Conservation (phyloP, 345 rosid species). For the Euphorbia peplus region DNA sequence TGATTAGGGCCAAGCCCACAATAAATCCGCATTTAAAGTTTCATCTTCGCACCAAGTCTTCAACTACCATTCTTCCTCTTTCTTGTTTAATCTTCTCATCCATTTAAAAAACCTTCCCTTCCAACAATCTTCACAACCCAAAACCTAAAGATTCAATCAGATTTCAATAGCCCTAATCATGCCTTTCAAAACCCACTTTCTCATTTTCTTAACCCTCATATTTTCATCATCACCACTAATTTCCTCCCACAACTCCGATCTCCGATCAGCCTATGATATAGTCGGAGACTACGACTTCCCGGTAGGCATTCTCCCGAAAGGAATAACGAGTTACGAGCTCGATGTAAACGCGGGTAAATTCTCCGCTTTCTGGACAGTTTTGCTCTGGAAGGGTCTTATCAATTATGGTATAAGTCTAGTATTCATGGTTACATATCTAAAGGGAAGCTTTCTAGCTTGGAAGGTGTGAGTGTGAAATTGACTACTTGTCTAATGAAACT, state of each 20-base stretch:
- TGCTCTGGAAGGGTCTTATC: conserved; percentile 61
- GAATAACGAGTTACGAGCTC: conserved; percentile 46
- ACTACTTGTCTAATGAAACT: too few species aligned
- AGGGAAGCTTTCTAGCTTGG: conserved; percentile 40
- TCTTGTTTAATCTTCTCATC: too few species aligned
- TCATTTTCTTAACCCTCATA: not conserved
- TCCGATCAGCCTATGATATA: conserved; percentile 42
- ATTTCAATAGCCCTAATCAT: too few species aligned
- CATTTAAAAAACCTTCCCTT: too few species aligned
- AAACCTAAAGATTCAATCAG: too few species aligned
- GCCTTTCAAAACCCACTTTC: not conserved
- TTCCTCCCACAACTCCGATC: not conserved
- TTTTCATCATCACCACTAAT: not conserved
- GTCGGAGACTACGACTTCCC: conserved; percentile 47
- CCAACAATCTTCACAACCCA: too few species aligned
- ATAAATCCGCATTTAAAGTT: too few species aligned
- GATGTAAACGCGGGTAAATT: conserved; percentile 46
- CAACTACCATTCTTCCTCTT: too few species aligned
- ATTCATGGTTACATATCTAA: conserved; percentile 45
- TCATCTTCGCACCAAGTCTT: too few species aligned
- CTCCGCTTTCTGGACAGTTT: conserved; percentile 52
- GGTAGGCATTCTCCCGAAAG: conserved; percentile 53
- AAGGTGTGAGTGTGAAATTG: conserved; percentile 64
- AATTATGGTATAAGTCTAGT: conserved; percentile 42
- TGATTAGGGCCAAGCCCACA: too few species aligned